phyloP scores from a whole-genome alignment of 2,329 filamentous ascomycete species.

The Apiospora saccharicola region DNA sequence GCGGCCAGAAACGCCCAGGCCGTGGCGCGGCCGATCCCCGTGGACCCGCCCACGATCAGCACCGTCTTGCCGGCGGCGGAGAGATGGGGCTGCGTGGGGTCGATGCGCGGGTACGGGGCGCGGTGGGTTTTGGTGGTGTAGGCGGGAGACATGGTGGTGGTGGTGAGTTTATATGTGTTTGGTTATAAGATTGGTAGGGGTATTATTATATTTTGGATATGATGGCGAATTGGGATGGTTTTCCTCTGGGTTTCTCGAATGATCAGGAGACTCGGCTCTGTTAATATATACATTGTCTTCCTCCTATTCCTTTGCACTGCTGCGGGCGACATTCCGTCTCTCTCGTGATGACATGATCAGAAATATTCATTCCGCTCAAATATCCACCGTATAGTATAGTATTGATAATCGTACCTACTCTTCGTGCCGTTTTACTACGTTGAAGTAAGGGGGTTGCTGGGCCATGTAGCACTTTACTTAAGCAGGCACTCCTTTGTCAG shows the following conservation, averaged over 20 bases:
- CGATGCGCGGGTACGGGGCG: not conserved
- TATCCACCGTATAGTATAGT: not conserved
- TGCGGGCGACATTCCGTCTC: not conserved
- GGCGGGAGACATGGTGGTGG: not conserved
- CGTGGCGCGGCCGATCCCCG: conserved; percentile 39
- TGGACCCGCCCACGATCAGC: conserved; percentile 40
- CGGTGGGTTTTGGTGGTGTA: not conserved
- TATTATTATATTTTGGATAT: not conserved
- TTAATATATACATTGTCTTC: not conserved
- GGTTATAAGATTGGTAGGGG: not conserved
- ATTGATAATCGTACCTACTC: not conserved
- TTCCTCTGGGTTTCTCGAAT: not conserved
- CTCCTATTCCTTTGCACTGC: not conserved
- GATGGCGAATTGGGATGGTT: not conserved
- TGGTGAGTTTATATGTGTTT: not conserved
- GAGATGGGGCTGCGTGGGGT: conserved; percentile 32
- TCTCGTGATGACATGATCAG: not conserved
- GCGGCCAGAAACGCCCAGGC: conserved; percentile 37
- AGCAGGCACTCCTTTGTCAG: not conserved
- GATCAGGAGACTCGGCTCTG: not conserved
- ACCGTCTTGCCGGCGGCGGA: conserved; percentile 38
- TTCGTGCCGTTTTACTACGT: not conserved
- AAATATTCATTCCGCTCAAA: not conserved
- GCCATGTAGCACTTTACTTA: not conserved
- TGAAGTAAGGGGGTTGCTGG: not conserved